Conservation (phyloP, 208 protist species). For the Acanthamoeba sp. region DNA sequence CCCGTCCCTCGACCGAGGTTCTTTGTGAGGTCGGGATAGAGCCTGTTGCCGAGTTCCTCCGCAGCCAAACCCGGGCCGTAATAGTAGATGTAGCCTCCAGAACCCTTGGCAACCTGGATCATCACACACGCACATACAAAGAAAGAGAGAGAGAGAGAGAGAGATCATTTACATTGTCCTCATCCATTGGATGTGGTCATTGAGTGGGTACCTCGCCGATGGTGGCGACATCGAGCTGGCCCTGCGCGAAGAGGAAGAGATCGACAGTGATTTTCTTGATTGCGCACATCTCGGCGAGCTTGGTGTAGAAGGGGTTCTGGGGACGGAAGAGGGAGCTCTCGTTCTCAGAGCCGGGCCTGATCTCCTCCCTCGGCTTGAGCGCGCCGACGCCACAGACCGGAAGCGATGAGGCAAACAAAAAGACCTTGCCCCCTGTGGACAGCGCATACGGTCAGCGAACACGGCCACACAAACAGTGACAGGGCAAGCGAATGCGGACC, state of each 20-base stretch:
- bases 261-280: slow-evolving; percentile 95
- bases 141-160: slow-evolving; percentile 10
- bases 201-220: slow-evolving; percentile 15
- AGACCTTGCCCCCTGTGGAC: slow-evolving; percentile 94
- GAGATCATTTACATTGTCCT: too few species aligned
- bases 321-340: slow-evolving; percentile 88
- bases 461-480: neutral
- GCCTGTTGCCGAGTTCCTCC: slow-evolving; percentile 34
- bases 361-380: slow-evolving; percentile 91
- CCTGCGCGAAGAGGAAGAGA: slow-evolving; percentile 90
- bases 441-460: neutral
- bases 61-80: slow-evolving; percentile 72
- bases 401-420: slow-evolving; percentile 92
- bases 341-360: slow-evolving; percentile 87
- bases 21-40: slow-evolving; percentile 81
- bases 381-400: slow-evolving; percentile 93
- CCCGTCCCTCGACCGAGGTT: slow-evolving; percentile 93
- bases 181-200: neutral
- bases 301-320: slow-evolving; percentile 96
- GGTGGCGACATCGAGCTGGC: slow-evolving; percentile 91
- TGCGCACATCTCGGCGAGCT: slow-evolving; percentile 93
- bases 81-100: slow-evolving; percentile 86
- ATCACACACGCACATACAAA: neutral
- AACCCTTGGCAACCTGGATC: slow-evolving; percentile 71
- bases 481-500: neutral